These are phyloP conservation scores for Metarhizium humberi DNA, from an alignment of 2,329 filamentous ascomycete genomes.

Conservation along the genomic window DNA sequence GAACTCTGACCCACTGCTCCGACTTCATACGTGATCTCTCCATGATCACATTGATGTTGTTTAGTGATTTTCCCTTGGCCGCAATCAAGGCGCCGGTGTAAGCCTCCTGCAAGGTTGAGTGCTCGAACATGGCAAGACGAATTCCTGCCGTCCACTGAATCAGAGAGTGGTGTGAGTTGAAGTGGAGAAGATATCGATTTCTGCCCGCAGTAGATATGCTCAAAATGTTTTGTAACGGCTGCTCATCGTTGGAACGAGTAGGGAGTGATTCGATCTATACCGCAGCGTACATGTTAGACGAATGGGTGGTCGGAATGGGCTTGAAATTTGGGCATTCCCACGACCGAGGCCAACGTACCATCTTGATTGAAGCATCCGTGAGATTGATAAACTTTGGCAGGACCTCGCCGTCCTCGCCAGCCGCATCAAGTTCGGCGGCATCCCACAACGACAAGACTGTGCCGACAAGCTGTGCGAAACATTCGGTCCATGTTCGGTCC, in stretches of 20 bases:
- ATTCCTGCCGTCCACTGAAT: conserved; percentile 96
- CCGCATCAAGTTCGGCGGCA: conserved; percentile 79
- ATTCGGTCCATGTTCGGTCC: conserved; percentile 90
- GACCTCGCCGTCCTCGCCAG: conserved; percentile 75
- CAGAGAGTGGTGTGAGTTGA: conserved; percentile 87
- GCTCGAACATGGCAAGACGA: conserved; percentile 86
- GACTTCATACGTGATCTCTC: conserved; percentile 67
- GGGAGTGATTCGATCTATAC: conserved; percentile 76
- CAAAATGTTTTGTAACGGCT: conserved; percentile 85
- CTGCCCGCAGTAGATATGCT: conserved; percentile 92
- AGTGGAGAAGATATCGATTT: conserved; percentile 92
- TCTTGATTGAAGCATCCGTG: conserved; percentile 94
- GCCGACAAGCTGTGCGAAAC: conserved; percentile 91
- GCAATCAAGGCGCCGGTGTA: conserved; percentile 95
- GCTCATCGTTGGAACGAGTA: conserved; percentile 65
- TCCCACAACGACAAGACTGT: conserved; percentile 96
- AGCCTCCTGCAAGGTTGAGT: conserved; percentile 85
- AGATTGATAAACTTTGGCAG: conserved; percentile 91
- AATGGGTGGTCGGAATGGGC: not conserved
- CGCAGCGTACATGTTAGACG: not conserved
- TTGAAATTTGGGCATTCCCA: not conserved
- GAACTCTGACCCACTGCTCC: conserved; percentile 89
- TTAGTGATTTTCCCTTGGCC: conserved; percentile 80
- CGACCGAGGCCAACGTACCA: conserved; percentile 49
- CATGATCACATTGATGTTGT: conserved; percentile 86